phyloP scores from a whole-genome alignment of 805 yeast species.

The Pichia deserticola region DNA sequence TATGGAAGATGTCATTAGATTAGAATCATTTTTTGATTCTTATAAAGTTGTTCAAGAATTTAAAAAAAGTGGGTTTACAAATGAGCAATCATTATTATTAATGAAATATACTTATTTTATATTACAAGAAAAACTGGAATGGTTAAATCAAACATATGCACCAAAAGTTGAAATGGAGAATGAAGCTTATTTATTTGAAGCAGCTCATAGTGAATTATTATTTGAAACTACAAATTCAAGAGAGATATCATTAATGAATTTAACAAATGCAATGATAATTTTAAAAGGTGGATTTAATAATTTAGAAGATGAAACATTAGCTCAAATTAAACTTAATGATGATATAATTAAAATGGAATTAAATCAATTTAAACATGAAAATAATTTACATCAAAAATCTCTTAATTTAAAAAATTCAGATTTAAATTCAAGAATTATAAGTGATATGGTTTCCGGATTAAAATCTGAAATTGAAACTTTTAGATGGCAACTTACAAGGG shows the following conservation, averaged over 20 bases:
- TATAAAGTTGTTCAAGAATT: conserved; percentile 51
- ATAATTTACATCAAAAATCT: conserved; percentile 63
- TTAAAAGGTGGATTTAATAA: conserved; percentile 67
- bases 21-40: conserved; percentile 49
- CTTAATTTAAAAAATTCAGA: conserved; percentile 71
- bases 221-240: conserved; percentile 72
- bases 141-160: conserved; percentile 40
- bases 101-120: conserved; percentile 36
- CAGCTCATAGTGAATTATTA: conserved; percentile 81
- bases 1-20: conserved; percentile 14
- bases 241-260: conserved; percentile 59
- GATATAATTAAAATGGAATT: conserved; percentile 72
- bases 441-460: conserved; percentile 73
- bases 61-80: conserved; percentile 48
- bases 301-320: conserved; percentile 69
- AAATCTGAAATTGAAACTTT: conserved; percentile 81
- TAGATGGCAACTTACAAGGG: conserved; percentile 88
- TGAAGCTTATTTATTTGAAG: conserved; percentile 81
- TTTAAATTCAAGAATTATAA: conserved; percentile 74
- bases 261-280: conserved; percentile 57
- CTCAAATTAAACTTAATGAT: conserved; percentile 47
- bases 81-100: conserved; percentile 52
- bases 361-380: conserved; percentile 80
- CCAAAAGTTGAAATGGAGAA: conserved; percentile 71
- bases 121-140: conserved; percentile 34